Conservation (phyloP, 2,329 filamentous ascomycete genomes). For the Trichoderma oligosporum region DNA sequence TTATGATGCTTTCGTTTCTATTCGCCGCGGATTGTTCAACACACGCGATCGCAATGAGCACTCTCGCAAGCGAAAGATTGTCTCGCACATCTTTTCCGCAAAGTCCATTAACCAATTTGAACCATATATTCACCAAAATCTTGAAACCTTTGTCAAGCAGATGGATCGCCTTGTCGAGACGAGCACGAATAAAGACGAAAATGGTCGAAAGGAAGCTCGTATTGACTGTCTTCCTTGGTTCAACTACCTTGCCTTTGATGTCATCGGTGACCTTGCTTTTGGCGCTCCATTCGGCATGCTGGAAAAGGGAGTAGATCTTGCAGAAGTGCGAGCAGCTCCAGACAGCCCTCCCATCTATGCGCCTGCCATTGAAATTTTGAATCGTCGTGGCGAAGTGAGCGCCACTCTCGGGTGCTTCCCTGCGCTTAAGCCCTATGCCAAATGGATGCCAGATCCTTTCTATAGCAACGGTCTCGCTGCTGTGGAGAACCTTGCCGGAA, state of each 20-base stretch:
- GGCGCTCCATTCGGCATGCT: slow-evolving; percentile 64
- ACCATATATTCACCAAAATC: slow-evolving; percentile 79
- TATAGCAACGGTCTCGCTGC: slow-evolving; percentile 71
- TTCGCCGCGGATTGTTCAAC: slow-evolving; percentile 82
- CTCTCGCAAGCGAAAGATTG: slow-evolving; percentile 81
- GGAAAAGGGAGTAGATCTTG: slow-evolving; percentile 67
- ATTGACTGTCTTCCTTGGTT: slow-evolving; percentile 76
- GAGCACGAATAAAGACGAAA: slow-evolving; percentile 44
- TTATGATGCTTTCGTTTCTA: slow-evolving; percentile 89
- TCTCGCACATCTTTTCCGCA: slow-evolving; percentile 80
- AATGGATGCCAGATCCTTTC: slow-evolving; percentile 77
- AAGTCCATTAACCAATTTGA: slow-evolving; percentile 83
- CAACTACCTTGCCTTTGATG: slow-evolving; percentile 52
- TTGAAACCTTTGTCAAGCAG: slow-evolving; percentile 67
- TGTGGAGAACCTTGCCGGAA: slow-evolving; percentile 78
- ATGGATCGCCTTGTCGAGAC: slow-evolving; percentile 61
- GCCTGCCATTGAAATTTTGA: slow-evolving; percentile 81
- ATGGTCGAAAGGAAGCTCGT: slow-evolving; percentile 58
- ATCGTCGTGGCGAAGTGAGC: slow-evolving; percentile 81
- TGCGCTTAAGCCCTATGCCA: slow-evolving; percentile 71
- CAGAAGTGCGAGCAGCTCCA: slow-evolving; percentile 64
- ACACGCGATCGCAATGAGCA: slow-evolving; percentile 79
- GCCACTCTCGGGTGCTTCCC: slow-evolving; percentile 74
- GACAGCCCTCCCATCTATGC: slow-evolving; percentile 63
- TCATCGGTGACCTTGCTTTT: slow-evolving; percentile 49